Base-by-base conservation (phyloP, 805 yeast genomes). In the Metschnikowia picachoensis region DNA sequence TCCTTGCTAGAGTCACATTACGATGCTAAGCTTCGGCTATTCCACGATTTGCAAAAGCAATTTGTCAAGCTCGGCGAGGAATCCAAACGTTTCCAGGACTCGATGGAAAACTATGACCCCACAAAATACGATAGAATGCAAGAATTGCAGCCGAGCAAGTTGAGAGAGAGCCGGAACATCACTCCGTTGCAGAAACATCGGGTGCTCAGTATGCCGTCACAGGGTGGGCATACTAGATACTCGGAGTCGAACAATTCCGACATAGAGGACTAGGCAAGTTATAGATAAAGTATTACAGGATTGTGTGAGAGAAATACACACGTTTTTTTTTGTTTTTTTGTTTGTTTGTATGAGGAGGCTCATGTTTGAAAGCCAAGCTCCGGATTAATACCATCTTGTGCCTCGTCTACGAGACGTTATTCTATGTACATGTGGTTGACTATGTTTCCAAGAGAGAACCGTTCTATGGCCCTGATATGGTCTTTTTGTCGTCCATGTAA, bases 401-500 rank as follows among this genome's bases (percentile, higher is more conserved):
- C 20, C 20, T 20, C 20, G 3, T 20, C 3, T 20, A 20, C 6
- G 6, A 20, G 20, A 20, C 20, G 6, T 1, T 20, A 2, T 20
- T 20, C 20, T 20, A 20, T 20, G 20, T 20, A 20, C 20, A 20
- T 20, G 20, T 6, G 20, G 20, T 2, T 20, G 20, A 20, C 20
- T 20, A 20, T 20, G 4, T 4, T 6, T 20, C 20, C 20, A 20
- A 20, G 6, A 20, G 32, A 30, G n/a, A 12, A 30, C 12, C 5
- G 3, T 8, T 16, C 28, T 35, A 8, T n/a, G 42, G 15, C 16
- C 39, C 41, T 15, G 13, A 46, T 37, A 45, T 59, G 32, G 36
- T 44, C 14, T 68, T 72, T 52, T 73, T 77, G 35, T 75, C 87
- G 47, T 82, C 91, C 95, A 91, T 85, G 58, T 70, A 89, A 8